phyloP scores from a whole-genome alignment of 306 rosid species.

The Cucurbita pepo region DNA sequence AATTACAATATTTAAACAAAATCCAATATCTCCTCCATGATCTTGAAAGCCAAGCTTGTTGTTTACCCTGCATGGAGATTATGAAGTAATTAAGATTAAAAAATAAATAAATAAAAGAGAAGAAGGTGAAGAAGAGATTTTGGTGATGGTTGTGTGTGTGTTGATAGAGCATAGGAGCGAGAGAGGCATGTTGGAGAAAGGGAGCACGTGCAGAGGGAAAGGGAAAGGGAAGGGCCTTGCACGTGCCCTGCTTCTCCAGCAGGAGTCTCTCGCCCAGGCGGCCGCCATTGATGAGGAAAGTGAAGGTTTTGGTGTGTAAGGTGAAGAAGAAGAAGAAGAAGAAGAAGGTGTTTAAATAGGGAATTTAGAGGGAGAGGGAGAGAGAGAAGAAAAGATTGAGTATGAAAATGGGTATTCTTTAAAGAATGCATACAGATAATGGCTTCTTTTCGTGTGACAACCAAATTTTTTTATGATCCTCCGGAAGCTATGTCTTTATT shows the following conservation, averaged over 20 bases:
- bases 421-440: constrained; percentile 10
- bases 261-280: constrained; percentile 31
- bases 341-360: constrained; percentile 29
- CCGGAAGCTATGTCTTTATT: neutral
- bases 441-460: neutral
- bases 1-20: neutral
- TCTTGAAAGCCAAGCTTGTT: neutral
- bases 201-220: constrained; percentile 72
- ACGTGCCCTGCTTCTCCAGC: constrained; percentile 99
- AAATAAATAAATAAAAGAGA: neutral
- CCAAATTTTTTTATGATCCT: neutral
- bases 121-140: neutral
- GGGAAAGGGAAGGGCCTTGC: constrained; percentile 18
- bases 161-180: constrained; percentile 8
- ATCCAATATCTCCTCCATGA: neutral
- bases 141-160: neutral
- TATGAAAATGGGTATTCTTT: constrained; percentile 55
- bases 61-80: neutral
- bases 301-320: neutral
- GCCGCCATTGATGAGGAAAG: neutral
- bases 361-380: neutral
- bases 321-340: neutral
- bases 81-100: neutral
- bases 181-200: constrained; percentile 79
- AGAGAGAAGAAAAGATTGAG: constrained; percentile 37